These are phyloP conservation scores for Aspergillus japonicus DNA, from an alignment of 2,329 filamentous ascomycete genomes.

Conservation along the genomic window DNA sequence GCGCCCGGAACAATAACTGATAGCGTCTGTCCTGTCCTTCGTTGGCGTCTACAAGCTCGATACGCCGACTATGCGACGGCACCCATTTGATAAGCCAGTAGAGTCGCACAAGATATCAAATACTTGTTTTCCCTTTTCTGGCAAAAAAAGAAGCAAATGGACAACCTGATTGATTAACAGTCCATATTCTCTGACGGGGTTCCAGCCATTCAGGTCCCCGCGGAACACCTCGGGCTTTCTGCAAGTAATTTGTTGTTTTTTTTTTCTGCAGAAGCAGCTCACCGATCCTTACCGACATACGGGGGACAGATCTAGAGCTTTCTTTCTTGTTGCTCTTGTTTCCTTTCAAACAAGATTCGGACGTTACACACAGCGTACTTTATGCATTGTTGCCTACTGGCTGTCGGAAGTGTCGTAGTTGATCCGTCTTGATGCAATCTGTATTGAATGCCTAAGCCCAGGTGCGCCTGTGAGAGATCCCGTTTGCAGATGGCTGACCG, in stretches of 20 bases:
- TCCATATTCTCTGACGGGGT: constrained; percentile 4
- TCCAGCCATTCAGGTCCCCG: constrained; percentile 10
- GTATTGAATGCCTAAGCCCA: not conserved
- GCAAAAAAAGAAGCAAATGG: not conserved
- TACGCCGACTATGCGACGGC: too few species aligned
- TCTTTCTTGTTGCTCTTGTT: constrained; percentile 4
- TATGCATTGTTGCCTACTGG: not conserved
- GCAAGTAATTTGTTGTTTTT: constrained; percentile 16
- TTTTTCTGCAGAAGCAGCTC: constrained; percentile 14
- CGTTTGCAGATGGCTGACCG: not conserved
- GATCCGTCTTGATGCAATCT: not conserved
- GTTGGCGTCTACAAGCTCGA: too few species aligned
- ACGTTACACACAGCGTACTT: not conserved
- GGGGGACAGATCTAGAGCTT: constrained; percentile 11
- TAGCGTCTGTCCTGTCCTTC: too few species aligned
- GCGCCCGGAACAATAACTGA: too few species aligned
- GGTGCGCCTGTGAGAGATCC: not conserved
- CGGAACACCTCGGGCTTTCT: constrained; percentile 10
- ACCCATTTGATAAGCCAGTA: too few species aligned
- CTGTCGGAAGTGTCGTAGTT: not conserved
- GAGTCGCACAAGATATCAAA: not conserved
- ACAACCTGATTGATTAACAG: not conserved
- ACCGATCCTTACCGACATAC: constrained; percentile 16
- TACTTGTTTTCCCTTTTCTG: not conserved
- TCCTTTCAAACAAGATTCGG: not conserved